Evolutionary conservation across 176 grass and related monocot species (phyloP).

Genomic region (Phoenix roebelenii): DNA sequence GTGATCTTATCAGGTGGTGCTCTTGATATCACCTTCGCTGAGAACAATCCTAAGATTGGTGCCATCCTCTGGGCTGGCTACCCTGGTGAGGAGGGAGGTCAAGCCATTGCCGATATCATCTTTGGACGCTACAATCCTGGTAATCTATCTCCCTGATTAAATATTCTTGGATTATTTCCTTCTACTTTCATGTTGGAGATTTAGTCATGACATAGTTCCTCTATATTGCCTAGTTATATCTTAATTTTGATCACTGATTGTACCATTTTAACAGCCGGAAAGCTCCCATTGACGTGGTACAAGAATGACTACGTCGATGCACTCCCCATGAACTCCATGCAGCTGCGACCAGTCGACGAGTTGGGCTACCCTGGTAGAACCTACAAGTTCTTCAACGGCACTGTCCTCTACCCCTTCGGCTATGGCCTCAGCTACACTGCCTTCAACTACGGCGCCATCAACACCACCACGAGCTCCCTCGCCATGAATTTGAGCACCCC

Average conservation of each 20-base stretch:
- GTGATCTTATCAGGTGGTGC: conserved; percentile 1
- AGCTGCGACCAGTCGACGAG: too few relatives aligned
- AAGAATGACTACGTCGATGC: too few relatives aligned
- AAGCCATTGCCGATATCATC: not conserved
- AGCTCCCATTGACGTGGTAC: too few relatives aligned
- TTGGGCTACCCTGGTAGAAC: not conserved
- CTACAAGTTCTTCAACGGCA: conserved; percentile 8
- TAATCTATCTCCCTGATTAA: too few relatives aligned
- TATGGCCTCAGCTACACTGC: not conserved
- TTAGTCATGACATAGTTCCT: too few relatives aligned
- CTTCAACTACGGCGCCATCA: not conserved
- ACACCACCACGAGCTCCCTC: not conserved
- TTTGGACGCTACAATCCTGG: too few relatives aligned
- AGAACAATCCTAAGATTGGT: not conserved
- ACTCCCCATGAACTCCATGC: too few relatives aligned
- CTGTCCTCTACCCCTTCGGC: conserved; percentile 3
- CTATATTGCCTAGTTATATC: too few relatives aligned
- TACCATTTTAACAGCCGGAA: too few relatives aligned
- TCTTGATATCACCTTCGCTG: not conserved
- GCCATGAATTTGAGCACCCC: not conserved
- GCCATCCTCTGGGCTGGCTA: conserved; percentile 6
- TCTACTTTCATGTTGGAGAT: too few relatives aligned
- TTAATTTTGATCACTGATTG: too few relatives aligned
- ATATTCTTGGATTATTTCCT: too few relatives aligned
- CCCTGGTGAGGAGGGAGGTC: not conserved